phyloP scores from a whole-genome alignment of 1,284 basidiomycete species.

The Apiotrichum siamense region DNA sequence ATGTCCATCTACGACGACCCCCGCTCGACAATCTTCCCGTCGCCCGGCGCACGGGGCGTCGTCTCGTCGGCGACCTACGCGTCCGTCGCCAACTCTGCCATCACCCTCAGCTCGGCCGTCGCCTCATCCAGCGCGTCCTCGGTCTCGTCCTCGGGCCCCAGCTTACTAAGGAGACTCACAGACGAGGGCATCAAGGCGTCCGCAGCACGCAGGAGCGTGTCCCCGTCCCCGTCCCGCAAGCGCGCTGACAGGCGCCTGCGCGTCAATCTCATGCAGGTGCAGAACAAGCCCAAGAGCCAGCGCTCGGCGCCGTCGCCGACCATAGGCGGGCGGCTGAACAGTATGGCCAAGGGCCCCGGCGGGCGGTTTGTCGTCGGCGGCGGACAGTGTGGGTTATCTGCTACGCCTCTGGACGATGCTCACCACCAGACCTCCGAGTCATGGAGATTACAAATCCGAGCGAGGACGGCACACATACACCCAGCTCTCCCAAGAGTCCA shows the following conservation, averaged over 20 bases:
- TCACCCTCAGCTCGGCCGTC: background rate
- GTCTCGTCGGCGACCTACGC: background rate
- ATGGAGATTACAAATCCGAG: conserved; percentile 29
- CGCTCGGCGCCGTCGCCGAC: conserved; percentile 18
- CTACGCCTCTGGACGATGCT: conserved; percentile 2
- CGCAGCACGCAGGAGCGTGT: background rate
- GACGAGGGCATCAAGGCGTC: background rate
- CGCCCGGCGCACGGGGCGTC: background rate
- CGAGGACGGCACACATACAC: background rate
- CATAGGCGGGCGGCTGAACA: conserved; percentile 27
- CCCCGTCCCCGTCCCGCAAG: background rate
- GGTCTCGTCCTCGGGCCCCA: background rate
- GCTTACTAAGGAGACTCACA: background rate
- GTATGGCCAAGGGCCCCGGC: conserved; percentile 41
- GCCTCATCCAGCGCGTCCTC: background rate
- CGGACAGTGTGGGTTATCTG: conserved; percentile 36
- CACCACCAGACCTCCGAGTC: conserved; percentile 34
- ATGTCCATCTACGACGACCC: conserved; percentile 39
- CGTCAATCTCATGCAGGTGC: conserved; percentile 27
- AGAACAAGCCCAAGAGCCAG: conserved; percentile 4
- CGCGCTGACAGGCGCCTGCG: conserved; percentile 21
- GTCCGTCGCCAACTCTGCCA: background rate
- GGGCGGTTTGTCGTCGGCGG: conserved; percentile 43
- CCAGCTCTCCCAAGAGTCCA: background rate
- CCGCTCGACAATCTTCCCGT: conserved; percentile 21